phyloP scores from a whole-genome alignment of 202 grass and related monocot genomes.

The Panicum virgatum region DNA sequence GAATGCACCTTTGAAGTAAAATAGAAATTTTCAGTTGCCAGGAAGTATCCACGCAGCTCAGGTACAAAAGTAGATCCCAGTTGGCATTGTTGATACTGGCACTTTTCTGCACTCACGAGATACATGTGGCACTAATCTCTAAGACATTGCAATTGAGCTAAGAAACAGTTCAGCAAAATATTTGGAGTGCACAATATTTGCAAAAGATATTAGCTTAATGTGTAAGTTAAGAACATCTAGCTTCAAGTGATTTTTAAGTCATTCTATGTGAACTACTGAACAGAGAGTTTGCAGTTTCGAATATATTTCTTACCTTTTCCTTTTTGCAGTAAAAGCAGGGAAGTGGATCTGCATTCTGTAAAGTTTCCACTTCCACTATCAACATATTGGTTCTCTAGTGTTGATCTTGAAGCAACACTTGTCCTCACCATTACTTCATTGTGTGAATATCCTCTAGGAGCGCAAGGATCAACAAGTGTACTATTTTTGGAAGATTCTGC shows the following conservation, averaged over 20 bases:
- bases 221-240: background rate
- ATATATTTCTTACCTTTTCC: conserved; percentile 59
- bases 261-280: background rate
- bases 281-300: background rate
- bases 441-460: conserved; percentile 72
- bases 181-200: background rate
- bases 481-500: conserved; percentile 50
- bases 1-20: conserved; percentile 77
- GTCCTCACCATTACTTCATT: conserved; percentile 34
- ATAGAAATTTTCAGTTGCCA: conserved; percentile 98
- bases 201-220: background rate
- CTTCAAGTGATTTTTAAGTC: background rate
- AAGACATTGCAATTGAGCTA: background rate
- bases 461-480: conserved; percentile 68
- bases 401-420: conserved; percentile 28
- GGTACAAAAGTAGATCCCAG: conserved; percentile 80
- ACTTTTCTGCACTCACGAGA: conserved; percentile 64
- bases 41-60: conserved; percentile 77
- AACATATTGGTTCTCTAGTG: conserved; percentile 50
- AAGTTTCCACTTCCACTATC: conserved; percentile 64
- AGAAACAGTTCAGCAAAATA: conserved; percentile 13
- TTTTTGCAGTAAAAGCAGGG: conserved; percentile 56
- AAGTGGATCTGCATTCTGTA: conserved; percentile 58
- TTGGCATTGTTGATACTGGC: conserved; percentile 68
- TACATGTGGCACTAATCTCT: conserved; percentile 23